These are phyloP conservation scores for Yarrowia osloensis DNA, from an alignment of 805 yeast species.

Conservation along the genomic window DNA sequence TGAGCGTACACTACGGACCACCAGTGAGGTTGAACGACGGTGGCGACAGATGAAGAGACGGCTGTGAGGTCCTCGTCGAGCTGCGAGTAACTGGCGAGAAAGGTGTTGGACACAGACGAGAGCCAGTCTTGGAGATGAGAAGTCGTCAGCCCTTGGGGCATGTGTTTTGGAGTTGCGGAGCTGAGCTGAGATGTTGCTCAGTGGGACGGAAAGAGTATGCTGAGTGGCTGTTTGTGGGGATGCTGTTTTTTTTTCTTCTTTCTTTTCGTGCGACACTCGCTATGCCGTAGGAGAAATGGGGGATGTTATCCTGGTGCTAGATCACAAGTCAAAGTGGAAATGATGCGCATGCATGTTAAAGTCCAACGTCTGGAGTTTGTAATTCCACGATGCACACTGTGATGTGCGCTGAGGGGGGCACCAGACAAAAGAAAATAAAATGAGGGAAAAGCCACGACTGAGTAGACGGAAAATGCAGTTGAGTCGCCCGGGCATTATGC, in stretches of 20 bases:
- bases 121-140: conserved; percentile 20
- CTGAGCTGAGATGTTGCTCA: not conserved
- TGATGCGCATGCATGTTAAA: not conserved
- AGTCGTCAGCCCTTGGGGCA: not conserved
- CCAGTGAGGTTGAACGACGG: not conserved
- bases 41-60: not conserved
- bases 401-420: too few species aligned
- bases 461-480: not conserved
- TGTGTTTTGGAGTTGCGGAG: not conserved
- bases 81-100: conserved; percentile 29
- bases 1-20: not conserved
- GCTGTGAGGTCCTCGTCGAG: not conserved
- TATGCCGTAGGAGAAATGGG: too few species aligned
- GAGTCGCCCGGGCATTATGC: too few species aligned
- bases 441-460: not conserved
- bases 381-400: too few species aligned
- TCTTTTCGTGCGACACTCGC: too few species aligned
- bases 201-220: not conserved
- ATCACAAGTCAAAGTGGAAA: not conserved
- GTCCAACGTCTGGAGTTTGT: too few species aligned
- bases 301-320: not conserved
- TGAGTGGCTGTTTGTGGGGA: too few species aligned
- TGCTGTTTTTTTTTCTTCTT: too few species aligned
- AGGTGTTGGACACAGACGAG: conserved; percentile 9
- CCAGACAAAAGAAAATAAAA: not conserved